Evolutionary conservation across 331 rosid genomes (phyloP).

Genomic region (Malus hybrid): DNA sequence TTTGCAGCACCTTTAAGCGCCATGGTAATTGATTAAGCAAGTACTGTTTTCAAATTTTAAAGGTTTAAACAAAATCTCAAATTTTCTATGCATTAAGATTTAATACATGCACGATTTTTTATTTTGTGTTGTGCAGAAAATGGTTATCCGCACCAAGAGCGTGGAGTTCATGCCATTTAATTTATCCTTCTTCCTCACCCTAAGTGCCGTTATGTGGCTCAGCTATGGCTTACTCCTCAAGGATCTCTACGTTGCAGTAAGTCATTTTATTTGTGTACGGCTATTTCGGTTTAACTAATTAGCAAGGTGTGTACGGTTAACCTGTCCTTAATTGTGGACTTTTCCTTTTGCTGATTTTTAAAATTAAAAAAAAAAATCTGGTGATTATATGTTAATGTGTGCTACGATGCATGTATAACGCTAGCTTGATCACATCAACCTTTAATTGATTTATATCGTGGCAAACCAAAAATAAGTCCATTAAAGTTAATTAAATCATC

Average conservation of each 20-base stretch:
- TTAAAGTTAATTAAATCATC: not conserved
- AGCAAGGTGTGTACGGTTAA: not conserved
- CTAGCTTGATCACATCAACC: not conserved
- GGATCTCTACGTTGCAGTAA: slow-evolving; percentile 82
- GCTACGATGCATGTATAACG: not conserved
- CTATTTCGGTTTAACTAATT: not conserved
- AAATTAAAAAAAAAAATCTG: not conserved
- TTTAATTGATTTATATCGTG: not conserved
- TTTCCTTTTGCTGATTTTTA: not conserved
- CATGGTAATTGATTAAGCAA: slow-evolving; percentile 38
- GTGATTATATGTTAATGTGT: not conserved
- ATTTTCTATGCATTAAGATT: not conserved
- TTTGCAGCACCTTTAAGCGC: slow-evolving; percentile 87
- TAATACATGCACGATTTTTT: not conserved
- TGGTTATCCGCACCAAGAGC: slow-evolving; percentile 83
- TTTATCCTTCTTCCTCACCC: slow-evolving; percentile 71
- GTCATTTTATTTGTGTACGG: not conserved
- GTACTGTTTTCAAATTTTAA: not conserved
- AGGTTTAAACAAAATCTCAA: not conserved
- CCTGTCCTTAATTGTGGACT: slow-evolving; percentile 9
- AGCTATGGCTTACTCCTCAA: slow-evolving; percentile 52
- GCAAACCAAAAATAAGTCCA: not conserved
- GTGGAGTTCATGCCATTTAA: slow-evolving; percentile 88
- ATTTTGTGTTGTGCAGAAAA: slow-evolving; percentile 32
- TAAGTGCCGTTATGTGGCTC: slow-evolving; percentile 74